These are phyloP conservation scores for Candida sonorensis DNA, from an alignment of 805 yeast genomes.

Conservation along the genomic window DNA sequence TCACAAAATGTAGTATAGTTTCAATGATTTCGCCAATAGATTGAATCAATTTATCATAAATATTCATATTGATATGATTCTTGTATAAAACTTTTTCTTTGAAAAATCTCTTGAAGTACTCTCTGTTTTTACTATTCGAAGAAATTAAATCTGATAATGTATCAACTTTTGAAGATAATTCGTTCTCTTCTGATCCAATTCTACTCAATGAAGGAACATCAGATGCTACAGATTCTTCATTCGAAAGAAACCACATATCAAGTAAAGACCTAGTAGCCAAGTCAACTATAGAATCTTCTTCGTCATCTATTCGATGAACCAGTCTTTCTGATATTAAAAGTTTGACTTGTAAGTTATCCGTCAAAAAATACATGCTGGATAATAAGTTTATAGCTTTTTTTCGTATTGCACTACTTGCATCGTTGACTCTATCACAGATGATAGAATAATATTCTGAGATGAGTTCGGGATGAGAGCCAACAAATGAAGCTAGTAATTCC, in stretches of 20 bases:
- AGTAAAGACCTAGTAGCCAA: conserved; percentile 32
- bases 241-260: conserved; percentile 35
- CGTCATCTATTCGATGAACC: conserved; percentile 57
- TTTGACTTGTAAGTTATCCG: conserved; percentile 27
- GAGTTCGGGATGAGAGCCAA: conserved; percentile 36
- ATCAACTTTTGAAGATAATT: too few relatives aligned
- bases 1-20: conserved; percentile 28
- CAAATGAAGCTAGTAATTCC: conserved; percentile 51
- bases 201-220: too few relatives aligned
- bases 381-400: conserved; percentile 52
- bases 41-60: conserved; percentile 10
- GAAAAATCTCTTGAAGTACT: conserved; percentile 42
- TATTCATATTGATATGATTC: conserved; percentile 14
- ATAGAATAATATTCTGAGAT: conserved; percentile 42
- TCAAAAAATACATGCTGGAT: conserved; percentile 36
- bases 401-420: conserved; percentile 59
- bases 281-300: conserved; percentile 50
- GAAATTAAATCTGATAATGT: conserved; percentile 31
- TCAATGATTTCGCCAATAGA: conserved; percentile 29
- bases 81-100: conserved; percentile 34
- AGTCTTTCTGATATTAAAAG: conserved; percentile 43
- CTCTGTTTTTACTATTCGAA: conserved; percentile 33
- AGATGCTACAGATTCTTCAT: too few relatives aligned
- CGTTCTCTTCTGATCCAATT: too few relatives aligned
- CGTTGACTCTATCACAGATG: conserved; percentile 44